phyloP scores from a whole-genome alignment of 805 yeast genomes.

The Maudiozyma barnettii region DNA sequence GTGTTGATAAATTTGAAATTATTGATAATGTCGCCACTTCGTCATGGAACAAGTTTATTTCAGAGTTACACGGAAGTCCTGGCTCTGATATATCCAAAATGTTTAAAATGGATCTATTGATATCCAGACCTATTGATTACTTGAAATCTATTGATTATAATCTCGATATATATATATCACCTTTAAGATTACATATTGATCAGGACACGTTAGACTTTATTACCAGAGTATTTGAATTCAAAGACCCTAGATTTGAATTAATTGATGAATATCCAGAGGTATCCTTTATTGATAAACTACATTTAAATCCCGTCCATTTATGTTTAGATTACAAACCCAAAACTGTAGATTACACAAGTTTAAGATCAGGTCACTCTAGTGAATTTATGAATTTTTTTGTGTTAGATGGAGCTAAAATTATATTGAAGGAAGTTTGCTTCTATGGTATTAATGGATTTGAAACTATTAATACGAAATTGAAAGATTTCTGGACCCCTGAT shows the following conservation, averaged over 20 bases:
- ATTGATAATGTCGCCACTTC: slow-evolving; percentile 77
- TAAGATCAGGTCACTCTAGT: slow-evolving; percentile 71
- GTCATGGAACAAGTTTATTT: slow-evolving; percentile 79
- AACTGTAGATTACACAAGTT: slow-evolving; percentile 73
- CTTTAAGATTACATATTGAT: slow-evolving; percentile 76
- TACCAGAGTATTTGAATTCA: slow-evolving; percentile 71
- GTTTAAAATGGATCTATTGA: slow-evolving; percentile 43
- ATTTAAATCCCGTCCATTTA: slow-evolving; percentile 48
- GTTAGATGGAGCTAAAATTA: slow-evolving; percentile 74
- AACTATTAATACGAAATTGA: slow-evolving; percentile 44
- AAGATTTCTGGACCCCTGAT: slow-evolving; percentile 81
- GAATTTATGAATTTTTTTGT: slow-evolving; percentile 85
- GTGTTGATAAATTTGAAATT: slow-evolving; percentile 47
- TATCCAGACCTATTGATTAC: slow-evolving; percentile 53
- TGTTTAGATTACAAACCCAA: slow-evolving; percentile 89
- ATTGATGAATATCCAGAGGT: slow-evolving; percentile 54
- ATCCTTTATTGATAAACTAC: slow-evolving; percentile 58
- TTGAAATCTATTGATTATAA: slow-evolving; percentile 63
- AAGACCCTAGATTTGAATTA: slow-evolving; percentile 56
- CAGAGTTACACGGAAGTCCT: slow-evolving; percentile 57
- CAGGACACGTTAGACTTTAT: slow-evolving; percentile 88
- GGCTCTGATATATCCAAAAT: slow-evolving; percentile 54
- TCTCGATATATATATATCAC: slow-evolving; percentile 46
- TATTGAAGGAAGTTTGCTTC: slow-evolving; percentile 48
- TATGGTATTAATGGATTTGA: slow-evolving; percentile 75